Percentiles rank a stretch among this genome's conserved stretches.
phyloP scores from a whole-genome alignment of 495 filamentous ascomycete species.

The Aspergillus olivimuriae region DNA sequence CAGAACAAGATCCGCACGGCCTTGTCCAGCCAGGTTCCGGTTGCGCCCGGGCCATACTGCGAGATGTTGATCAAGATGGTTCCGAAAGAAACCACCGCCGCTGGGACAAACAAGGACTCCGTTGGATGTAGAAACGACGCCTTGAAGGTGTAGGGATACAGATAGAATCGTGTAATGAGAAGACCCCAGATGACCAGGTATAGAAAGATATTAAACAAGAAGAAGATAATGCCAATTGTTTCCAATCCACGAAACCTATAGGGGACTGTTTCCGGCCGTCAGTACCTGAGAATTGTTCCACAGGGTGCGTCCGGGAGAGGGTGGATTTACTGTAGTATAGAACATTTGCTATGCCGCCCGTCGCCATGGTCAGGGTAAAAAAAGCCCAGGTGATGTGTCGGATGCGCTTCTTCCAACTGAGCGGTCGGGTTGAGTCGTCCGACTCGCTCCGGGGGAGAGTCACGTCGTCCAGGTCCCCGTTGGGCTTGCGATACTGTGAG shows the following conservation, averaged over 20 bases:
- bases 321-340: conserved; percentile 52
- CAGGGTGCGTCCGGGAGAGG: not conserved
- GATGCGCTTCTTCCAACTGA: conserved; percentile 44
- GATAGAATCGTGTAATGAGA: conserved; percentile 62
- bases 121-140: conserved; percentile 70
- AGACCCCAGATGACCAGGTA: conserved; percentile 64
- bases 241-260: conserved; percentile 64
- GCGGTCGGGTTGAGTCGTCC: conserved; percentile 12
- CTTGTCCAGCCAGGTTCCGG: conserved; percentile 61
- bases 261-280: conserved; percentile 44
- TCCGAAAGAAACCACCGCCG: conserved; percentile 62
- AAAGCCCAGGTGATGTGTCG: conserved; percentile 59
- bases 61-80: conserved; percentile 75
- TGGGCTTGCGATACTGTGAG: conserved; percentile 16
- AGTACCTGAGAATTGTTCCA: conserved; percentile 2
- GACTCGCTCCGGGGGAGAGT: conserved; percentile 10
- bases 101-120: conserved; percentile 74
- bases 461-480: conserved; percentile 7
- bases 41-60: conserved; percentile 64
- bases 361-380: conserved; percentile 76
- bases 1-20: conserved; percentile 65
- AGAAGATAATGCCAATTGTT: conserved; percentile 65
- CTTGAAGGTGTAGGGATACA: conserved; percentile 64
- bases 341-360: conserved; percentile 77
- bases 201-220: conserved; percentile 67